Evolutionary conservation across 176 grass and related monocot species (phyloP).

Genomic region (Ampelocalamus luodianensis): DNA sequence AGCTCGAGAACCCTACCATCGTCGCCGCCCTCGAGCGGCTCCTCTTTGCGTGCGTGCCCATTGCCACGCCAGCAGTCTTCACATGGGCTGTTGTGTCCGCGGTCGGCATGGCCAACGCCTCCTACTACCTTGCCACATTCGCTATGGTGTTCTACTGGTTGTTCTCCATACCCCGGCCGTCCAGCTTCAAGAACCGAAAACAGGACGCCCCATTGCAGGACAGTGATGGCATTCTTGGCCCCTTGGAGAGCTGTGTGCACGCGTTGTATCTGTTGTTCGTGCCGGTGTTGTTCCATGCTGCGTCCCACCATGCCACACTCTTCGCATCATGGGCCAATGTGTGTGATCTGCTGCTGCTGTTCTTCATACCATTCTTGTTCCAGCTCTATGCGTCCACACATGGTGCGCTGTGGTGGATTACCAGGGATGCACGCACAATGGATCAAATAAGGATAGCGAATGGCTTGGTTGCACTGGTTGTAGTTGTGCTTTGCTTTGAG

Average conservation of each 20-base stretch:
- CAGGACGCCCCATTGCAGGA: slow-evolving; percentile 48
- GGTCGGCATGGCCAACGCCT: slow-evolving; percentile 79
- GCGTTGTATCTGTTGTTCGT: slow-evolving; percentile 79
- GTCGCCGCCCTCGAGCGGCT: slow-evolving; percentile 74
- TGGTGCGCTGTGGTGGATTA: slow-evolving; percentile 88
- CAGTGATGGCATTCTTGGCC: slow-evolving; percentile 68
- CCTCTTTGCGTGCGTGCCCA: slow-evolving; percentile 85
- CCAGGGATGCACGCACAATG: slow-evolving; percentile 66
- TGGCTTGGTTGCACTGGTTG: slow-evolving; percentile 74
- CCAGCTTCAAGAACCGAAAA: slow-evolving; percentile 81
- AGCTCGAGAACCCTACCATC: slow-evolving; percentile 94
- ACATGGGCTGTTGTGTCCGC: slow-evolving; percentile 86
- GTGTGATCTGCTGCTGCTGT: slow-evolving; percentile 84
- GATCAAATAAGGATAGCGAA: slow-evolving; percentile 72
- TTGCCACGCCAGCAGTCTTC: slow-evolving; percentile 66
- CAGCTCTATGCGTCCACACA: slow-evolving; percentile 83
- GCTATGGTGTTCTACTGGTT: slow-evolving; percentile 94
- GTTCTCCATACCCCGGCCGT: slow-evolving; percentile 77
- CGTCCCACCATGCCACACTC: slow-evolving; percentile 76
- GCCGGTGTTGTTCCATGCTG: slow-evolving; percentile 72
- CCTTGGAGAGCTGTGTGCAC: slow-evolving; percentile 82
- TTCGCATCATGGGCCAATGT: slow-evolving; percentile 71
- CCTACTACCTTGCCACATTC: slow-evolving; percentile 82
- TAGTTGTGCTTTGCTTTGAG: slow-evolving; percentile 89
- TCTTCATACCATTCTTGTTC: slow-evolving; percentile 95